phyloP scores from a whole-genome alignment of 805 yeast genomes.

The Lipomyces sp. region DNA sequence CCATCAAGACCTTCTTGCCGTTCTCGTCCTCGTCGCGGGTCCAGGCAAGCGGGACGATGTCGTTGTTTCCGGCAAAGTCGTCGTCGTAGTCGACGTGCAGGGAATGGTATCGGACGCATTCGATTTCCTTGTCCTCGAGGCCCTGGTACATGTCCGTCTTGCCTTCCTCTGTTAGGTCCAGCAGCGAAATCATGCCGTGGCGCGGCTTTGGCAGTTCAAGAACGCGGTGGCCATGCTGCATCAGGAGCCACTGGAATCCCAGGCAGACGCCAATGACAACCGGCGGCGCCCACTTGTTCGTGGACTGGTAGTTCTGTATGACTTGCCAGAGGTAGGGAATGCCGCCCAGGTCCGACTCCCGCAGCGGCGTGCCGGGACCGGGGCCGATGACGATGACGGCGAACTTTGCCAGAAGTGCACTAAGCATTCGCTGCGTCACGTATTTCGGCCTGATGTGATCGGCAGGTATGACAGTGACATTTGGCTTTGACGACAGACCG shows the following conservation, averaged over 20 bases:
- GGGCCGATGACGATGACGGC: constrained; percentile 89
- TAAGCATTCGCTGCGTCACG: constrained; percentile 52
- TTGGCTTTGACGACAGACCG: constrained; percentile 1
- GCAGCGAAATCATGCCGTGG: constrained; percentile 79
- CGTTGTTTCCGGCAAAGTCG: constrained; percentile 21
- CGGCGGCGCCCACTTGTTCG: constrained; percentile 12
- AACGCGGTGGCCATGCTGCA: constrained; percentile 56
- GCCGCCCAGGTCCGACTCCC: constrained; percentile 65
- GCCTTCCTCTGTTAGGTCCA: constrained; percentile 37
- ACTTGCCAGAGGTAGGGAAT: constrained; percentile 54
- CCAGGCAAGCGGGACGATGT: constrained; percentile 58
- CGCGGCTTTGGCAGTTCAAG: constrained; percentile 54
- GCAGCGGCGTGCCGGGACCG: constrained; percentile 90
- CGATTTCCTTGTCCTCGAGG: constrained; percentile 42
- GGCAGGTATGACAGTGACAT: constrained; percentile 41
- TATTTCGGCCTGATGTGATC: constrained; percentile 5
- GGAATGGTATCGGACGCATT: constrained; percentile 87
- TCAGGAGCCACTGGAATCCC: constrained; percentile 84
- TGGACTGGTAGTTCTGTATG: constrained; percentile 32
- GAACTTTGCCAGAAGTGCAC: constrained; percentile 48
- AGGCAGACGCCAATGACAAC: constrained; percentile 82
- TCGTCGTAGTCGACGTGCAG: constrained; percentile 48
- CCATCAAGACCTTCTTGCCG: constrained; percentile 56
- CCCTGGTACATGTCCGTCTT: constrained; percentile 43
- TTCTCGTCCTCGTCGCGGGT: constrained; percentile 46